Evolutionary conservation across 495 filamentous ascomycete genomes (phyloP), one percentile per base, ranked within the genome.

Genomic region (Schizothecium vesticola): DNA sequence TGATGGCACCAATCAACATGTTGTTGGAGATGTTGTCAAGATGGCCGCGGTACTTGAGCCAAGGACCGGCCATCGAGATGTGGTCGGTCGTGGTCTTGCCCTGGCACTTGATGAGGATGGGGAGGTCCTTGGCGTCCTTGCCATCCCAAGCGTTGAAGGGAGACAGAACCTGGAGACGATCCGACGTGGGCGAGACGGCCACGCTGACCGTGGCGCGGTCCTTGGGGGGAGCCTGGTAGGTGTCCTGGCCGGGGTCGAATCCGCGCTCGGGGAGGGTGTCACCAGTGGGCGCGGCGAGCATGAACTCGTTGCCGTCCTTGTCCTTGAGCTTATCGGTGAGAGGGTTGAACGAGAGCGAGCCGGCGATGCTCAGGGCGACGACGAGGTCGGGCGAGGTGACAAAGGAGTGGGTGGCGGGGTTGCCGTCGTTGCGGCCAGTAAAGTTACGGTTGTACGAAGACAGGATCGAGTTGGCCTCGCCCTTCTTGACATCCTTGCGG

Each of bases 1-100:
- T 99, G 84, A 92, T 91, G 70, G 95, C 95, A 84, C 96, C 96
- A 75, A 99, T 98, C 80, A 99, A 83, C 94, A 98, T 97, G 88
- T 99, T 99, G 89, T 98, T 98, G 76, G 96, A 98, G 86, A 99
- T 98, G 87, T 99, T 99, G 87, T 99, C 96, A 78, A 99, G 87
- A 80, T 99, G 95, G 61, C 95, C 95, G 87, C 96, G 93, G 88
- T 99, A 99, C 87, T 99, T 99, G 81, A 99, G 87, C 95, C 95
- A 99, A 59, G 95, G 95, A 71, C 95, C 95, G 76, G 95, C 95
- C 92, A 94, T 98, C 68, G 96, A 98, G 82, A 99, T 99, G 86
- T 98, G 96, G 76, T 99, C 95, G 71, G 95, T 99, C 67, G 95
- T 99, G 70, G 96, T 98, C 90, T 99, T 99, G 79, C 95, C 95